These are phyloP conservation scores for Agapanthus africanus DNA, from an alignment of 106 monocot species.

Conservation along the genomic window DNA sequence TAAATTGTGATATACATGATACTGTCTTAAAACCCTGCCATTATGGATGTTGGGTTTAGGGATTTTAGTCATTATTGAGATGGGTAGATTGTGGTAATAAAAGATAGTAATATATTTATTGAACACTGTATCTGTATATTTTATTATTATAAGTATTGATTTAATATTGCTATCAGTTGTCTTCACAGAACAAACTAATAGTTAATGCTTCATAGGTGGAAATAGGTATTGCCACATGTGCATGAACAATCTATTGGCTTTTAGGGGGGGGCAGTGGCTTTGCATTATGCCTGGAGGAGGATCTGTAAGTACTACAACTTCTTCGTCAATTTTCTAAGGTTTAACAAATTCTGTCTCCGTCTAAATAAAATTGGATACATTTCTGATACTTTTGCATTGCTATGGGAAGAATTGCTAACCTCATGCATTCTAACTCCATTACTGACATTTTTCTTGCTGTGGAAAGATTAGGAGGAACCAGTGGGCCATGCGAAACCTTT, in stretches of 20 bases:
- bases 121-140: background rate
- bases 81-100: background rate
- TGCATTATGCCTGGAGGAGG: constrained; percentile 73
- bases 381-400: background rate
- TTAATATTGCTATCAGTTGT: background rate
- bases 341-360: too few species aligned
- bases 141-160: background rate
- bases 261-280: constrained; percentile 84
- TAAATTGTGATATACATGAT: too few species aligned
- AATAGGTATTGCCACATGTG: constrained; percentile 90
- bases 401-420: too few species aligned
- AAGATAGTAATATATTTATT: background rate
- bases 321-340: too few species aligned
- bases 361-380: too few species aligned
- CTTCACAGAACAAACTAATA: constrained; percentile 7
- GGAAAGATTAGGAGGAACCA: constrained; percentile 69
- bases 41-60: too few species aligned
- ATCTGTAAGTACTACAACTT: constrained; percentile 70
- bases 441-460: constrained; percentile 5
- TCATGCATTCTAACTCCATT: too few species aligned
- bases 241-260: constrained; percentile 66
- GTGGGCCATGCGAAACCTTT: constrained; percentile 79
- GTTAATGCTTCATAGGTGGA: constrained; percentile 29
- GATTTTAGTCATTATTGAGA: background rate
- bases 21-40: too few species aligned